Evolutionary conservation across 108 stramenopile species (phyloP), one percentile per base, ranked within the genome.

Genomic region (Pseudonitzschia delicatissima): DNA sequence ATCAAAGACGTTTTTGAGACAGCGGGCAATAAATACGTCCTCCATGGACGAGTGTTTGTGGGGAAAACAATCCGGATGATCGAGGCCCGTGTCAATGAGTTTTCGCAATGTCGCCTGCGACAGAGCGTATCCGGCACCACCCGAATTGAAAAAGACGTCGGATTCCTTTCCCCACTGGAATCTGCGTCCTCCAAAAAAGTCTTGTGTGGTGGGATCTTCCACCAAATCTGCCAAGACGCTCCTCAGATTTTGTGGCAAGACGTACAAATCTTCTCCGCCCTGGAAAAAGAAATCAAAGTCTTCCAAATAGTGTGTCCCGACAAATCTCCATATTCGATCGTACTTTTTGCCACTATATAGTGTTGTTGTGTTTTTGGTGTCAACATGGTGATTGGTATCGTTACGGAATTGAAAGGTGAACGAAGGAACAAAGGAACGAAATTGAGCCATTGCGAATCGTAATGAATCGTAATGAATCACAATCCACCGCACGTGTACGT

Each of bases 261-360:
- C 82, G 68, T 87, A 96, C 72, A 94, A 68, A 80, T 97, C 96
- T 53, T 97, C 96, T 29, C 96, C 96, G 33, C 96, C 95, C 33
- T 91, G 69, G 57, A 90, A 87, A 76, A 96, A 96, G 66, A 76
- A 96, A 77, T 97, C 95, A 72, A 78, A 95, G 32, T 95, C 87
- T 13, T 91, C 65, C 42, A 80, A 39, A 66, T 95, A 96, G 71
- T 97, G 93, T 33, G 64, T 58, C 42, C 85, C 77, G 8, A 95
- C 88, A 69, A 89, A 96, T 42, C 73, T 87, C 93, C 90, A 96
- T 37, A 96, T n/a, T 91, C 42, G 61, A 28, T 45, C 71, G 62
- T 18, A 71, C 65, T 71, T 74, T 88, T 68, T 65, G 73, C 77
- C 65, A 71, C 53, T 55, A 15, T 21, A 45, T n/a, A n/a, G n/a